Evolutionary conservation across 2,329 filamentous ascomycete genomes (phyloP).

Genomic region (Epichloe bromicola): DNA sequence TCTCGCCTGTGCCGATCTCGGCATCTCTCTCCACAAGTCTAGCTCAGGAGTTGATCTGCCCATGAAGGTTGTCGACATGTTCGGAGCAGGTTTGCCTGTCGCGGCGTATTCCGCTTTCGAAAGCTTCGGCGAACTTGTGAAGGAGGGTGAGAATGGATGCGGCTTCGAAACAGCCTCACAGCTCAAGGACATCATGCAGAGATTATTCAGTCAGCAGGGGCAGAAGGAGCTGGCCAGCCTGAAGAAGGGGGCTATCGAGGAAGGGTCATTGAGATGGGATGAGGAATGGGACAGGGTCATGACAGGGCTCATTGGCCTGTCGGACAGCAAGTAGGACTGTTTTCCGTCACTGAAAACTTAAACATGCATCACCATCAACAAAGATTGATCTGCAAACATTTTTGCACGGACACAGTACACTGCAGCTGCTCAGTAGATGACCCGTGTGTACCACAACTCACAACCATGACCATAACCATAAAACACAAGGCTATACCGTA

Average conservation of each 20-base stretch:
- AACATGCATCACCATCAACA: neutral
- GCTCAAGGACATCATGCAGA: conserved; percentile 47
- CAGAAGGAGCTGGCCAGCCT: conserved; percentile 44
- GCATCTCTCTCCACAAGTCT: conserved; percentile 83
- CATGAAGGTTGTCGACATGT: conserved; percentile 99
- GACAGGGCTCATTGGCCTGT: conserved; percentile 51
- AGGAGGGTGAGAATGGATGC: conserved; percentile 71
- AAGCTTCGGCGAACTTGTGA: conserved; percentile 83
- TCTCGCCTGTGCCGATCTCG: conserved; percentile 75
- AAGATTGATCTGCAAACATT: neutral
- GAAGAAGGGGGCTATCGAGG: conserved; percentile 56
- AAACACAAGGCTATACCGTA: neutral
- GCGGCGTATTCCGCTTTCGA: conserved; percentile 76
- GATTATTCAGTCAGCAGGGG: conserved; percentile 45
- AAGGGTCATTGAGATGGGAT: conserved; percentile 73
- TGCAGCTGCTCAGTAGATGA: neutral
- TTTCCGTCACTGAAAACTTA: neutral
- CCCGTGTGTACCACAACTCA: neutral
- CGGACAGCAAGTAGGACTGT: conserved; percentile 5
- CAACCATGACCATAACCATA: neutral
- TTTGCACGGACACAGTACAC: neutral
- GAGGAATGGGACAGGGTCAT: conserved; percentile 85
- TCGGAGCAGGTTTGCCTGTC: conserved; percentile 84
- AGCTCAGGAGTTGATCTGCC: conserved; percentile 91
- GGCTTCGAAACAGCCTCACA: conserved; percentile 66